Evolutionary conservation across 257 asterid genomes (phyloP), one percentile per base, ranked within the genome.

Genomic region (Solanum acaule): DNA sequence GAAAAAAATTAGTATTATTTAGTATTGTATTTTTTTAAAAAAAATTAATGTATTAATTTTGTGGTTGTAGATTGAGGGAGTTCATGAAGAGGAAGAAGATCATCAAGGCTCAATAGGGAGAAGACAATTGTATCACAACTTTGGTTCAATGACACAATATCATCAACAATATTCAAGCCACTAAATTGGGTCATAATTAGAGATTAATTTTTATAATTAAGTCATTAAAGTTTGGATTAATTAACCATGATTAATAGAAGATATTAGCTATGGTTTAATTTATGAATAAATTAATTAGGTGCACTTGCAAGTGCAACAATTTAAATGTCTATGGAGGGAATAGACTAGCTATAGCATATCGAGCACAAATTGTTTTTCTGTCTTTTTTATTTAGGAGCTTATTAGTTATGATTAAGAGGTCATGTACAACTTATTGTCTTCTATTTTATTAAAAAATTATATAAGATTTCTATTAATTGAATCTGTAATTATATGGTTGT

Each of bases 81-180:
- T 90, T 87, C 93, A 88, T 7, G 96, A 91, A 79, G 95, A 94
- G 86, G 94, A 89, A 25, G 93, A 91, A 6, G 93, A 93, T 37
- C 91, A 92, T 33, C 91, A 87, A 75, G 44, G 89, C 14, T 90
- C 90, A 2, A 87, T 42, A 37, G 81, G 82, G 75, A 90, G 91
- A 76, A 90, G 90, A 79, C 78, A 79, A 89, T 91, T 92, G 15
- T 94, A 90, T 90, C 90, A 90, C 91, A 88, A 89, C 75, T 90
- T 91, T 27, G 93, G 90, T 70, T 59, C 92, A 70, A 88, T 88
- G 49, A 75, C 78, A 37, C 83, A 56, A 7, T 59, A 34, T 72
- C 93, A 89, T 27, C 91, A 89, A 35, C 89, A 91, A 12, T 93
- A 93, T 84, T 91, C 91, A 83, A 88, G 92, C 89, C 92, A 92